phyloP scores from a whole-genome alignment of 202 grass and related monocot genomes.

The Carex sylvatica region DNA sequence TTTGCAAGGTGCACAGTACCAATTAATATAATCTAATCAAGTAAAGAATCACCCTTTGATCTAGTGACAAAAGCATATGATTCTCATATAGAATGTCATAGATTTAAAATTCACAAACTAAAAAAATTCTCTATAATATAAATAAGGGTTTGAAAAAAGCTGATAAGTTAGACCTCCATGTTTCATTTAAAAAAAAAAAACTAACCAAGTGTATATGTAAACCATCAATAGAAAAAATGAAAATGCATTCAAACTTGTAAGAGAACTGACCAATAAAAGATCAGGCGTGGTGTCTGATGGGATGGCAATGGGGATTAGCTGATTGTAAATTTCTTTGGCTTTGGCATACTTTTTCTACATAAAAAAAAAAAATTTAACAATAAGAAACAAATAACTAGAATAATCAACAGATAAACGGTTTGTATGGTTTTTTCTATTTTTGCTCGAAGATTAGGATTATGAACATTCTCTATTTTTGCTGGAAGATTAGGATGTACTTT shows the following conservation, averaged over 20 bases:
- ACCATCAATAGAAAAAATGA: neutral
- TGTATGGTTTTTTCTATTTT: neutral
- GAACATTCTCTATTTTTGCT: neutral
- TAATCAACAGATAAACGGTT: neutral
- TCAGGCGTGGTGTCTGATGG: conserved; percentile 44
- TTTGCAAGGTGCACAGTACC: neutral
- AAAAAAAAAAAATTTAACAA: neutral
- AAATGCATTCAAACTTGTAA: neutral
- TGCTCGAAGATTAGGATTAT: neutral
- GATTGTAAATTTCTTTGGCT: conserved; percentile 41
- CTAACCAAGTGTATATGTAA: neutral
- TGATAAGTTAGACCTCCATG: too few species aligned
- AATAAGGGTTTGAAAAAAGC: too few species aligned
- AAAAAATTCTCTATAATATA: too few species aligned
- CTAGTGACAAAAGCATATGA: too few species aligned
- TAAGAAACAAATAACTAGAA: neutral
- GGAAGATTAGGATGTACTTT: neutral
- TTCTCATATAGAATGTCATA: too few species aligned
- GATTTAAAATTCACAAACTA: too few species aligned
- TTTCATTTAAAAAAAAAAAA: too few species aligned
- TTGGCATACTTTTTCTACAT: conserved; percentile 51
- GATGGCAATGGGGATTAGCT: conserved; percentile 17
- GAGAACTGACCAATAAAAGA: conserved; percentile 35
- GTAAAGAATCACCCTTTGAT: too few species aligned
- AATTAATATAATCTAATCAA: neutral